Conservation (phyloP, 139 green algal species). For the Chlamydomonas sp. region DNA sequence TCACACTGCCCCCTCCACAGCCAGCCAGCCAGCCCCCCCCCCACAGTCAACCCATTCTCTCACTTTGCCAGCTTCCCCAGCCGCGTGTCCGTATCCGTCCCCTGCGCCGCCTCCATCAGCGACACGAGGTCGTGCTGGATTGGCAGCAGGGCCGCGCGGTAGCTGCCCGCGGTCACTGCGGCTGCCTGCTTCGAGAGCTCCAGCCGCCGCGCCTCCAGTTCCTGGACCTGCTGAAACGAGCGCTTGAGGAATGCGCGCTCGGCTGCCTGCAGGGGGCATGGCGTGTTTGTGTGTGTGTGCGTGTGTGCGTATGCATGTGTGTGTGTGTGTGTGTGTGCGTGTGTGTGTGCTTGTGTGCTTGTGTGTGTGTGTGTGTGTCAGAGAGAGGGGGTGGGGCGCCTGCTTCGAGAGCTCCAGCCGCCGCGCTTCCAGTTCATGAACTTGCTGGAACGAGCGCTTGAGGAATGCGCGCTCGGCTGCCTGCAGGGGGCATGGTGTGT, state of each 20-base stretch:
- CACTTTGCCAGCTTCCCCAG: background rate
- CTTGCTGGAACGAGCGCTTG: constrained; percentile 28
- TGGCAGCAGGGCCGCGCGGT: constrained; percentile 26
- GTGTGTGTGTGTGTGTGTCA: too few species aligned
- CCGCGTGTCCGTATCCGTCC: background rate
- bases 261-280: constrained; percentile 17
- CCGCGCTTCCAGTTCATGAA: constrained; percentile 41
- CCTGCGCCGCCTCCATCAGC: background rate
- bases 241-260: constrained; percentile 45
- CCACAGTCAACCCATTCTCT: constrained; percentile 19
- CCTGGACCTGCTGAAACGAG: constrained; percentile 31
- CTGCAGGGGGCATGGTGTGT: constrained; percentile 18
- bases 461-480: constrained; percentile 42
- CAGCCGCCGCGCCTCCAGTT: constrained; percentile 42
- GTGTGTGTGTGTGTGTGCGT: too few species aligned
- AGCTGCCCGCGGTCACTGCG: constrained; percentile 22
- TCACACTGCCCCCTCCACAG: too few species aligned
- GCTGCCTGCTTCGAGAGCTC: constrained; percentile 24
- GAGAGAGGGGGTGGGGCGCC: too few species aligned
- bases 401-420: constrained; percentile 26
- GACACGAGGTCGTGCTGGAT: constrained; percentile 14
- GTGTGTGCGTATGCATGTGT: too few species aligned
- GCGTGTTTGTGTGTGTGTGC: too few species aligned
- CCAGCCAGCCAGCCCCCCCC: too few species aligned
- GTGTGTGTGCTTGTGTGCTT: too few species aligned